A percentile compares a stretch with the other conserved stretches of the same genome.
phyloP scores from a whole-genome alignment of 768 basidiomycete genomes.

The Mycena rebaudengoi region DNA sequence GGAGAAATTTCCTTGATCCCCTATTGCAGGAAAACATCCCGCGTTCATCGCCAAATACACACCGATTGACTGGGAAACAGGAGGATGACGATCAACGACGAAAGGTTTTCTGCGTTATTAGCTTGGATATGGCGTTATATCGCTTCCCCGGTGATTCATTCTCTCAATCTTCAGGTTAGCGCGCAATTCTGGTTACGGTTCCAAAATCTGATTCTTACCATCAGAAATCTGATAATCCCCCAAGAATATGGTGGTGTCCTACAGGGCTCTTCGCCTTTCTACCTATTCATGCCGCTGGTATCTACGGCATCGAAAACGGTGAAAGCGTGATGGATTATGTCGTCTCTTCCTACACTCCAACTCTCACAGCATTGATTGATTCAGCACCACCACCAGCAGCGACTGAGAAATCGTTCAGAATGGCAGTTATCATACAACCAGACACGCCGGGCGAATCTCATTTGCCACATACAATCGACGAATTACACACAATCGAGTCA shows the following conservation, averaged over 20 bases:
- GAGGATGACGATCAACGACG: neutral
- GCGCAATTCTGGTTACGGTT: neutral
- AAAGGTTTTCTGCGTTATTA: neutral
- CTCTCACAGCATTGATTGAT: neutral
- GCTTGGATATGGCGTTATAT: neutral
- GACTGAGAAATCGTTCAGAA: neutral
- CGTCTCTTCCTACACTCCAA: conserved; percentile 26
- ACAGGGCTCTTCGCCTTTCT: too few relatives aligned
- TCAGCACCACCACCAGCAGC: neutral
- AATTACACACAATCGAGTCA: neutral
- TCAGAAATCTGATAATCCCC: neutral
- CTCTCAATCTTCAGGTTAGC: neutral
- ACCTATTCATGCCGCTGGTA: too few relatives aligned
- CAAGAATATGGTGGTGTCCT: too few relatives aligned
- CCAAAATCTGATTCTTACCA: neutral
- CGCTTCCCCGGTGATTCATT: neutral
- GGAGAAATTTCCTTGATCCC: too few relatives aligned
- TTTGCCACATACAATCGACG: neutral
- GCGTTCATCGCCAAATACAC: too few relatives aligned
- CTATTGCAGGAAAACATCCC: too few relatives aligned
- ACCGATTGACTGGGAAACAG: neutral
- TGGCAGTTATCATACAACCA: neutral
- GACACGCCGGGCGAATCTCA: neutral
- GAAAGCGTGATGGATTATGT: conserved; percentile 4
- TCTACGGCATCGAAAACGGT: too few relatives aligned